Conservation (phyloP, 2,329 filamentous ascomycete species). For the Stenocarpella maydis region DNA sequence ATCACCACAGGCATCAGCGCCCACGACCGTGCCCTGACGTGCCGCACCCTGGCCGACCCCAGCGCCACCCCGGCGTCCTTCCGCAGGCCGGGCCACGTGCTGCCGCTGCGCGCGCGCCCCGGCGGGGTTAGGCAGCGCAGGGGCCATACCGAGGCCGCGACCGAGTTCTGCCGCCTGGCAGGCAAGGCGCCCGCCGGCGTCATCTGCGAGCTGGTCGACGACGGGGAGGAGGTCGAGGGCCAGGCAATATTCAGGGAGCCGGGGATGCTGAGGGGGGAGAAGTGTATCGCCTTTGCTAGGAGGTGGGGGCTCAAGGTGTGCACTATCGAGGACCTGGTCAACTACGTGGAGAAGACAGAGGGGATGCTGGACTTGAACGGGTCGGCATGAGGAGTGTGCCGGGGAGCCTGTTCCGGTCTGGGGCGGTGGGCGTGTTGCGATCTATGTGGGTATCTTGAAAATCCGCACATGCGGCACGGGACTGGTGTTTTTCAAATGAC, state of each 20-base stretch:
- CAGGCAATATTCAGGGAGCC: slow-evolving; percentile 69
- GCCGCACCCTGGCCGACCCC: slow-evolving; percentile 77
- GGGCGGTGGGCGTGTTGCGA: background rate
- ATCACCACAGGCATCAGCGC: slow-evolving; percentile 92
- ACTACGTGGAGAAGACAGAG: slow-evolving; percentile 79
- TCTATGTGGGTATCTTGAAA: background rate
- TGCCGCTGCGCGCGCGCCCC: slow-evolving; percentile 80
- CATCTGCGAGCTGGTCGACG: slow-evolving; percentile 92
- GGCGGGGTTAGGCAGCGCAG: slow-evolving; percentile 82
- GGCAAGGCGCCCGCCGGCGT: slow-evolving; percentile 80
- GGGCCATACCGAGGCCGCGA: slow-evolving; percentile 93
- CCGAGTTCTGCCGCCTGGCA: slow-evolving; percentile 87
- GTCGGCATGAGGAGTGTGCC: slow-evolving; percentile 32
- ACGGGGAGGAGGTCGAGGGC: slow-evolving; percentile 77
- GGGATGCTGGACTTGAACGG: slow-evolving; percentile 62
- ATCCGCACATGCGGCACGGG: background rate
- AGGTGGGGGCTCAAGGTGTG: slow-evolving; percentile 91
- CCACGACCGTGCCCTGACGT: slow-evolving; percentile 84
- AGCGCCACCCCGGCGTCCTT: slow-evolving; percentile 67
- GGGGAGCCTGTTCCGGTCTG: too few relatives aligned
- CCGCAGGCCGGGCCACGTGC: slow-evolving; percentile 86
- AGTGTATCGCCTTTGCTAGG: slow-evolving; percentile 86
- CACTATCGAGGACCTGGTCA: slow-evolving; percentile 90
- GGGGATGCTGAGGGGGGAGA: slow-evolving; percentile 94
- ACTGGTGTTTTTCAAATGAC: background rate